phyloP scores from a whole-genome alignment of 495 filamentous ascomycete species.

The Penicillium steckii region DNA sequence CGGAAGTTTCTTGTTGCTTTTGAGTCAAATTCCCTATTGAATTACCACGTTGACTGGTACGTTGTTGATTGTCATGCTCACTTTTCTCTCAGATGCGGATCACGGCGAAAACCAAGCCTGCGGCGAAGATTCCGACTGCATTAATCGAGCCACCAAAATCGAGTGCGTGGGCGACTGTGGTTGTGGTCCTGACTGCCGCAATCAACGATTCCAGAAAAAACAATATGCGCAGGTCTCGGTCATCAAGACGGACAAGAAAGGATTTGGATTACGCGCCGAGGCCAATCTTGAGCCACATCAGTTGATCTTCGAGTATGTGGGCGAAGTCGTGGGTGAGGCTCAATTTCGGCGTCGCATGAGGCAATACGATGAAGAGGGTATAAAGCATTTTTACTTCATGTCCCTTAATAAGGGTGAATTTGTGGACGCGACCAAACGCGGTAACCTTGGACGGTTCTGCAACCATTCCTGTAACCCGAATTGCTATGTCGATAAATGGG shows the following conservation, averaged over 20 bases:
- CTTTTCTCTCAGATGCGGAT: conserved; percentile 52
- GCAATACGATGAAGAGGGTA: conserved; percentile 90
- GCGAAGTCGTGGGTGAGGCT: conserved; percentile 92
- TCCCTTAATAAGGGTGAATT: conserved; percentile 95
- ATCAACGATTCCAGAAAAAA: conserved; percentile 90
- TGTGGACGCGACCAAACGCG: conserved; percentile 95
- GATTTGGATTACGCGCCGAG: conserved; percentile 86
- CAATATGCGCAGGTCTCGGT: conserved; percentile 90
- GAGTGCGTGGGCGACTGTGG: conserved; percentile 86
- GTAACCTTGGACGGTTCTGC: conserved; percentile 94
- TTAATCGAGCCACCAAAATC: conserved; percentile 97
- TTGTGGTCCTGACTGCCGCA: conserved; percentile 85
- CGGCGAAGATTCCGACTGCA: conserved; percentile 96
- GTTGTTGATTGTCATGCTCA: conserved; percentile 2
- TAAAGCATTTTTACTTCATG: conserved; percentile 99
- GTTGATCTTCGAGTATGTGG: conserved; percentile 98
- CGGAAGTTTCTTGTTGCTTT: neutral
- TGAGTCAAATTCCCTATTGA: neutral
- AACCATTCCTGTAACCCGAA: conserved; percentile 99
- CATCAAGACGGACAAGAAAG: conserved; percentile 97
- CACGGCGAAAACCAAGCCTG: conserved; percentile 75
- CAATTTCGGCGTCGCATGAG: conserved; percentile 85
- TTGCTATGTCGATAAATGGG: conserved; percentile 99
- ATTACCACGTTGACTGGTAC: neutral
- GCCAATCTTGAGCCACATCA: conserved; percentile 71